Conservation (phyloP, 1,284 basidiomycete genomes). For the Tylopilus orsonianus region DNA sequence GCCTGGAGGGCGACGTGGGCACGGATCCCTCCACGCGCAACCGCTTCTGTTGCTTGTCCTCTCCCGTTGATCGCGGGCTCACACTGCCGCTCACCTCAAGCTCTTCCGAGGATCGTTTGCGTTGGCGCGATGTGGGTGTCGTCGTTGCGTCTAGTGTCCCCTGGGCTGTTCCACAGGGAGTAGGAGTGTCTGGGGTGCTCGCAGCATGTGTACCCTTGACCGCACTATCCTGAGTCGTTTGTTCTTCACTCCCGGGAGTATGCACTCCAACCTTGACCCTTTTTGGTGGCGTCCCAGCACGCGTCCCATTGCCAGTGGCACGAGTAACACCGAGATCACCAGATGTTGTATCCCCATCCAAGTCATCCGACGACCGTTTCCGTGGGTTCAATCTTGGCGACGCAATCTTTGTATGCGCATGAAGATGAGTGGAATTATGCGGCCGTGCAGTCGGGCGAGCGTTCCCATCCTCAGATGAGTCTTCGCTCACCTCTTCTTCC, state of each 20-base stretch:
- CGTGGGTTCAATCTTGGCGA: constrained; percentile 30
- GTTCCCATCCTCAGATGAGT: constrained; percentile 14
- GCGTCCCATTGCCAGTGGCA: constrained; percentile 5
- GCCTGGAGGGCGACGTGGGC: constrained; percentile 10
- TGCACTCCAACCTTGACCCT: constrained; percentile 23
- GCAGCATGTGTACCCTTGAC: not conserved
- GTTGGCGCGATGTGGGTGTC: constrained; percentile 23
- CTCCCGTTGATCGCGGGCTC: constrained; percentile 11
- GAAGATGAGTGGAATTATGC: not conserved
- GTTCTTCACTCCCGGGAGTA: constrained; percentile 12
- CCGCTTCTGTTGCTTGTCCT: constrained; percentile 31
- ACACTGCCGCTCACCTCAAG: constrained; percentile 18
- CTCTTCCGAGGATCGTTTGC: constrained; percentile 36
- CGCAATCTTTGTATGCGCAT: constrained; percentile 18
- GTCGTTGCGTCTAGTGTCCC: not conserved
- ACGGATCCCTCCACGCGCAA: constrained; percentile 30
- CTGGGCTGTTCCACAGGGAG: not conserved
- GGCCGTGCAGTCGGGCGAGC: not conserved
- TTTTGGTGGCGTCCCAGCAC: constrained; percentile 31
- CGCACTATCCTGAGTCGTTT: not conserved
- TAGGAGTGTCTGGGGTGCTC: constrained; percentile 1
- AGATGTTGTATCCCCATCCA: constrained; percentile 21
- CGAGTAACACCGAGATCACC: not conserved
- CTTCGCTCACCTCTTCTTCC: constrained; percentile 30
- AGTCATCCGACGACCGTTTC: constrained; percentile 34